Evolutionary conservation across 2,329 filamentous ascomycete genomes (phyloP).

Genomic region (Orbilia javanica): DNA sequence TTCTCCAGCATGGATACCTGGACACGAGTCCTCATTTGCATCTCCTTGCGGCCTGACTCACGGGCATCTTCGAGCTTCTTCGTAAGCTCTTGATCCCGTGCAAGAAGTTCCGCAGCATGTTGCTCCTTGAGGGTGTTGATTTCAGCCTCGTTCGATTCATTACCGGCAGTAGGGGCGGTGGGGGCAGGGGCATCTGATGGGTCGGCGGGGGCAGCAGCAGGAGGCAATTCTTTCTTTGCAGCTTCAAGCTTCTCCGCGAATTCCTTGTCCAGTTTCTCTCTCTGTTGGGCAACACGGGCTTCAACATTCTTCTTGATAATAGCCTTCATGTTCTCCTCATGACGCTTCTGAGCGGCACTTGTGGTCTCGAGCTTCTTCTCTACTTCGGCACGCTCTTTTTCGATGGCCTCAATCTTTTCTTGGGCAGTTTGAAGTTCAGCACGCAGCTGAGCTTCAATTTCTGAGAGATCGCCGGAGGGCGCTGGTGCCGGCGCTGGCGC

Average conservation of each 20-base stretch:
- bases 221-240: constrained; percentile 71
- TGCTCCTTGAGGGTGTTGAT: constrained; percentile 59
- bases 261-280: constrained; percentile 71
- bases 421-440: constrained; percentile 41
- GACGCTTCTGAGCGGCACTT: constrained; percentile 43
- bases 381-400: constrained; percentile 45
- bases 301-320: constrained; percentile 63
- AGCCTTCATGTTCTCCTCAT: constrained; percentile 52
- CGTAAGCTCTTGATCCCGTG: constrained; percentile 43
- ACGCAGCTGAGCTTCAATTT: constrained; percentile 42
- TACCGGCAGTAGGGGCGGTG: not conserved
- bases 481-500: constrained; percentile 1
- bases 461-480: constrained; percentile 31
- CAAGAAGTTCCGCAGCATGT: constrained; percentile 39
- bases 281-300: constrained; percentile 70
- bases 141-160: constrained; percentile 59
- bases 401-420: constrained; percentile 35
- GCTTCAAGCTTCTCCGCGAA: constrained; percentile 74
- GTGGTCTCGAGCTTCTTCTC: constrained; percentile 60
- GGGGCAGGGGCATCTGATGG: constrained; percentile 61
- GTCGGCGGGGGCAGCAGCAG: constrained; percentile 65
- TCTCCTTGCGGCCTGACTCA: constrained; percentile 61
- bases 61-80: constrained; percentile 61
- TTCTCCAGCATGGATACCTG: constrained; percentile 63
- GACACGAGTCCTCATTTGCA: constrained; percentile 61